Evolutionary conservation across 768 basidiomycete species (phyloP), one percentile per base, ranked within the genome.

Genomic region (Kwoniella sp.): DNA sequence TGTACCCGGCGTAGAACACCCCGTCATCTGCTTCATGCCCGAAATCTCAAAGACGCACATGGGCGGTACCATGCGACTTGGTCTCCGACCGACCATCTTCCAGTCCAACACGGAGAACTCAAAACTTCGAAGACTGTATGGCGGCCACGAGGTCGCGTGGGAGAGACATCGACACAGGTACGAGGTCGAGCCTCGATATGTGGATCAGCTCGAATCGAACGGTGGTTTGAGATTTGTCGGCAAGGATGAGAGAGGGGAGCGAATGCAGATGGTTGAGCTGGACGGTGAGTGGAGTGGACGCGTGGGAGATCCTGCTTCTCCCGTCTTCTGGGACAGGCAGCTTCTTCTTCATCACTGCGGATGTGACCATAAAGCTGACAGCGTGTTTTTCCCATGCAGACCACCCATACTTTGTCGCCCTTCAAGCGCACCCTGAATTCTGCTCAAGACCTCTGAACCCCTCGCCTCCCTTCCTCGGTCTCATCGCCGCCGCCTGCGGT

Each of bases 41-140:
- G 96, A 99, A 80, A 91, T 99, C 72, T 96, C 93, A 12, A 90
- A 89, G 78, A 97, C 94, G 13, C 93, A 98, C 70, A 92, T 98
- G 87, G 96, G 96, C 57, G 96, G 96, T 23, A 99, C 95, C n/a
- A 99, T 99, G 96, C 89, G 96, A 13, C 86, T 97, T n/a, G 96
- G 96, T 25, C 85, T 98, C 47, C 88, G 95, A n/a, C 93, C 95
- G 2, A 99, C 95, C 1, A 86, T 97, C 53, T 97, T 98, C 79
- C 86, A 89, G 62, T 79, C 84, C 9, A 85, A 83, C 13, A 88
- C 87, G 0, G 89, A 89, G 74, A 74, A 79, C 20, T 89, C 88
- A 53, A 87, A 86, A 66, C 82, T 86, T 25, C 85, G 93, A 31
- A 86, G 86, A 78, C 82, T 99, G 75, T 99, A 98, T 76, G 96